Conservation (phyloP, 208 protist species). For the Angomonas deanei region DNA sequence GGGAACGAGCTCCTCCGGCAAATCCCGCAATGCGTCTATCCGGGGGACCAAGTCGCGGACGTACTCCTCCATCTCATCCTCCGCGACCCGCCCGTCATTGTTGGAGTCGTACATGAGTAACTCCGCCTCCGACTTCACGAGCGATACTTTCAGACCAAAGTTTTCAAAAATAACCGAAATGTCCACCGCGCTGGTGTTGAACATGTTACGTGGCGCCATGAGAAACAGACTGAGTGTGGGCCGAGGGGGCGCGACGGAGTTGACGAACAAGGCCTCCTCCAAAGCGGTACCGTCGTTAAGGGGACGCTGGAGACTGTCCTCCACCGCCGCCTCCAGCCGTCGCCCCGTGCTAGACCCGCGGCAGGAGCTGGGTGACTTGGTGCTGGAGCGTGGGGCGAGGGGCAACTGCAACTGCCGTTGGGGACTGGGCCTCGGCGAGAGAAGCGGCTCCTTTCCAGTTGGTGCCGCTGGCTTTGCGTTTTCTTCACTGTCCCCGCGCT, state of each 20-base stretch:
- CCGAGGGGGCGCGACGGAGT: constrained; percentile 34
- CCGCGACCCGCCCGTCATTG: constrained; percentile 77
- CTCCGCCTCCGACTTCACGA: constrained; percentile 79
- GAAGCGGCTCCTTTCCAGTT: too few species aligned
- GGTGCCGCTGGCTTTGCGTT: too few species aligned
- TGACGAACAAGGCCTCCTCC: constrained; percentile 43
- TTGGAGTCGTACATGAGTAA: constrained; percentile 83
- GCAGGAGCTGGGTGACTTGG: not conserved
- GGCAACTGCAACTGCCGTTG: not conserved
- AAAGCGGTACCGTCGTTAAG: constrained; percentile 15
- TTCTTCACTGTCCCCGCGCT: not conserved
- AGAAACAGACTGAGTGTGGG: constrained; percentile 64
- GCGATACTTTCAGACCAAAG: constrained; percentile 81
- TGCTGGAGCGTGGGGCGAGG: not conserved
- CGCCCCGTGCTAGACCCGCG: not conserved
- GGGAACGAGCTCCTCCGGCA: constrained; percentile 53
- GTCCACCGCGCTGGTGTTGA: constrained; percentile 37
- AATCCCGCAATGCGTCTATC: constrained; percentile 56
- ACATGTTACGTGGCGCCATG: constrained; percentile 44
- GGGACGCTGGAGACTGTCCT: constrained; percentile 16
- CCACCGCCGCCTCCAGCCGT: not conserved
- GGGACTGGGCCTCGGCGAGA: too few species aligned
- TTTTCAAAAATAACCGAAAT: constrained; percentile 50
- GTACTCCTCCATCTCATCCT: constrained; percentile 88
- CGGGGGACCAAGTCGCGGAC: constrained; percentile 67